A percentile compares a stretch with the other conserved stretches of the same genome.
phyloP scores from a whole-genome alignment of 2,329 filamentous ascomycete species.

The Xylariomycetidae sp. region DNA sequence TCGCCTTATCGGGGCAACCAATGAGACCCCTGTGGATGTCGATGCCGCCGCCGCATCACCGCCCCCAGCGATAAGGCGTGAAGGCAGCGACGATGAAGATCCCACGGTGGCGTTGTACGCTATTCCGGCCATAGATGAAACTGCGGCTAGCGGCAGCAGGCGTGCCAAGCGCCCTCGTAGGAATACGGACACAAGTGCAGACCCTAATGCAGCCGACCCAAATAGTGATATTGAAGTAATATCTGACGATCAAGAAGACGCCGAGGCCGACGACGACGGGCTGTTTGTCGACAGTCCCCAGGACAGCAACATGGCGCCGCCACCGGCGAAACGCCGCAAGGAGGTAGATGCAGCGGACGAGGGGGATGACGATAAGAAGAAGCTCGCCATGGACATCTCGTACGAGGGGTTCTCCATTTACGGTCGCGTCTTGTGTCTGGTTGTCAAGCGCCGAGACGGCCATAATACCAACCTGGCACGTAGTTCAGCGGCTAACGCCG shows the following conservation, averaged over 20 bases:
- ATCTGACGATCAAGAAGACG: constrained; percentile 32
- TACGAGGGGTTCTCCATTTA: constrained; percentile 98
- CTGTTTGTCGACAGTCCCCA: constrained; percentile 24
- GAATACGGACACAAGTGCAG: constrained; percentile 20
- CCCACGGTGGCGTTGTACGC: constrained; percentile 49
- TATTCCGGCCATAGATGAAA: constrained; percentile 43
- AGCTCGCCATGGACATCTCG: constrained; percentile 75
- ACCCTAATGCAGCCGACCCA: constrained; percentile 22
- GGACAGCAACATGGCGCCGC: constrained; percentile 36
- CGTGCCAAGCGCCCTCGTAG: constrained; percentile 27
- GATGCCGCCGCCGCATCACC: constrained; percentile 33
- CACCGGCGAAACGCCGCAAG: constrained; percentile 42
- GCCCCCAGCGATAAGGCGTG: constrained; percentile 38
- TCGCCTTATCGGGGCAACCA: constrained; percentile 54
- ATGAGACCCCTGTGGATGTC: constrained; percentile 49
- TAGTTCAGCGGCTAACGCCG: constrained; percentile 25
- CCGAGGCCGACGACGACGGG: constrained; percentile 27
- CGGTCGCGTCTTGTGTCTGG: constrained; percentile 83
- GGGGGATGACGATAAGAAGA: constrained; percentile 75
- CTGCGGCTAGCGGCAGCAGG: constrained; percentile 20
- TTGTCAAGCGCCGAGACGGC: constrained; percentile 71
- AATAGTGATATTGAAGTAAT: constrained; percentile 29
- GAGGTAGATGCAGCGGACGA: constrained; percentile 28
- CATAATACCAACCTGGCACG: constrained; percentile 34
- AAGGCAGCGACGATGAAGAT: constrained; percentile 58